Evolutionary conservation across 345 rosid species (phyloP).

Genomic region (thale cress (Arabidopsis thaliana)): DNA sequence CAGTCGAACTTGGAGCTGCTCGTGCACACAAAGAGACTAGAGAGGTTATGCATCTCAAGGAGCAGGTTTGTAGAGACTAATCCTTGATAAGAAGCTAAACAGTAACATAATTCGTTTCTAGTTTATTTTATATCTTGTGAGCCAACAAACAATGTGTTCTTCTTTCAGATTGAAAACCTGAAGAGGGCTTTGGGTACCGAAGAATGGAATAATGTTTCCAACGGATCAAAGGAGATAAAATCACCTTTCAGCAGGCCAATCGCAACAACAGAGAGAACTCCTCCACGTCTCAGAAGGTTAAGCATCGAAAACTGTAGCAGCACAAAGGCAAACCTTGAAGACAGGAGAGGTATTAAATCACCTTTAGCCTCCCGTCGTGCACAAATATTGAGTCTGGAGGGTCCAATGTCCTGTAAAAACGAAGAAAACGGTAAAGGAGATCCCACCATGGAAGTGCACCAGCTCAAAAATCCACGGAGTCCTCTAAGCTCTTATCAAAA

Average conservation of each 20-base stretch:
- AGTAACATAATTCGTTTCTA: background rate
- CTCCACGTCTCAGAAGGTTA: slow-evolving; percentile 71
- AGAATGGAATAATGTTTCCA: slow-evolving; percentile 50
- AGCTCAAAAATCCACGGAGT: slow-evolving; percentile 55
- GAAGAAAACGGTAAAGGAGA: slow-evolving; percentile 45
- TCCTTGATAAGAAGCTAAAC: background rate
- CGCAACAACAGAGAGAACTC: slow-evolving; percentile 61
- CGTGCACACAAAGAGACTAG: slow-evolving; percentile 75
- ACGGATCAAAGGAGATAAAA: slow-evolving; percentile 49
- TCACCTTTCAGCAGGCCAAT: slow-evolving; percentile 48
- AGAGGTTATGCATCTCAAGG: slow-evolving; percentile 83
- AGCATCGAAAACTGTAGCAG: slow-evolving; percentile 52
- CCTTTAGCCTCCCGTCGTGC: slow-evolving; percentile 55
- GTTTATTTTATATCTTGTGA: background rate
- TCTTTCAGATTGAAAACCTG: slow-evolving; percentile 78
- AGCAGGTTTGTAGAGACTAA: slow-evolving; percentile 57
- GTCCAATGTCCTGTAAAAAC: slow-evolving; percentile 51
- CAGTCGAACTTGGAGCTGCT: slow-evolving; percentile 86
- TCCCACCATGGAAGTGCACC: slow-evolving; percentile 41
- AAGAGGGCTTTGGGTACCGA: slow-evolving; percentile 75
- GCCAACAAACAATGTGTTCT: slow-evolving; percentile 24
- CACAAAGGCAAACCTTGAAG: slow-evolving; percentile 55
- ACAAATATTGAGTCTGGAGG: slow-evolving; percentile 71
- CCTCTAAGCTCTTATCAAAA: slow-evolving; percentile 60
- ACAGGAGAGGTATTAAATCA: slow-evolving; percentile 56